A percentile compares a stretch with the other conserved stretches of the same genome.
These are phyloP conservation scores for Dentipellis sp. DNA, from an alignment of 768 basidiomycete genomes.

Conservation along the genomic window DNA sequence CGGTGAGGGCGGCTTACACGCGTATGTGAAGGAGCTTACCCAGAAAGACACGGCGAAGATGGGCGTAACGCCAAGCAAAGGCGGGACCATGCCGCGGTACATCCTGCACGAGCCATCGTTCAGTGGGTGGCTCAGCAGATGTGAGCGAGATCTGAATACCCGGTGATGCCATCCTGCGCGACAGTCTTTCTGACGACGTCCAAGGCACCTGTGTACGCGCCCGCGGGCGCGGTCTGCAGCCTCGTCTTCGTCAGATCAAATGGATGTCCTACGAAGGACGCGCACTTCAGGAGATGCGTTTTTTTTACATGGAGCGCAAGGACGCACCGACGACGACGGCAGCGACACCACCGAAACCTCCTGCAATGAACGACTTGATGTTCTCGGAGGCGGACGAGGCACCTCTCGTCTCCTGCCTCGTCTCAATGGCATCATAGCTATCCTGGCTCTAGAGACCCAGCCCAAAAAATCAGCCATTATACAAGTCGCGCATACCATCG, in stretches of 20 bases:
- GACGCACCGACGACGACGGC: slow-evolving; percentile 85
- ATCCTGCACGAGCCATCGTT: slow-evolving; percentile 36
- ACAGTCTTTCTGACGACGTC: slow-evolving; percentile 90
- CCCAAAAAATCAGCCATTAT: background rate
- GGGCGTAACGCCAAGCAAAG: slow-evolving; percentile 89
- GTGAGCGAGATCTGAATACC: slow-evolving; percentile 38
- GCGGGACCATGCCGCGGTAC: slow-evolving; percentile 91
- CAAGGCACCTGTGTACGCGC: slow-evolving; percentile 83
- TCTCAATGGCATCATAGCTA: slow-evolving; percentile 1
- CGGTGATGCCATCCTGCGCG: slow-evolving; percentile 82
- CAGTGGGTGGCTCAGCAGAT: background rate
- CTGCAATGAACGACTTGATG: slow-evolving; percentile 83
- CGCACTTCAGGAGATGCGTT: too few relatives aligned
- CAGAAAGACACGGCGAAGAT: slow-evolving; percentile 98
- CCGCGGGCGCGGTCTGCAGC: slow-evolving; percentile 84
- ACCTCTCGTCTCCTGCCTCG: background rate
- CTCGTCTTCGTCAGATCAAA: slow-evolving; percentile 98
- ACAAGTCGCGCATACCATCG: background rate
- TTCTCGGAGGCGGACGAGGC: slow-evolving; percentile 26
- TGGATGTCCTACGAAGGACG: slow-evolving; percentile 66
- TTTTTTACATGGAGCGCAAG: background rate
- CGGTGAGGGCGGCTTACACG: background rate
- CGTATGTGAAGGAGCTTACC: slow-evolving; percentile 39
- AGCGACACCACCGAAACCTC: slow-evolving; percentile 84
- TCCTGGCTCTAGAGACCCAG: slow-evolving; percentile 3